phyloP scores from a whole-genome alignment of 179 eudicot genomes.

The Spergularia azorica region DNA sequence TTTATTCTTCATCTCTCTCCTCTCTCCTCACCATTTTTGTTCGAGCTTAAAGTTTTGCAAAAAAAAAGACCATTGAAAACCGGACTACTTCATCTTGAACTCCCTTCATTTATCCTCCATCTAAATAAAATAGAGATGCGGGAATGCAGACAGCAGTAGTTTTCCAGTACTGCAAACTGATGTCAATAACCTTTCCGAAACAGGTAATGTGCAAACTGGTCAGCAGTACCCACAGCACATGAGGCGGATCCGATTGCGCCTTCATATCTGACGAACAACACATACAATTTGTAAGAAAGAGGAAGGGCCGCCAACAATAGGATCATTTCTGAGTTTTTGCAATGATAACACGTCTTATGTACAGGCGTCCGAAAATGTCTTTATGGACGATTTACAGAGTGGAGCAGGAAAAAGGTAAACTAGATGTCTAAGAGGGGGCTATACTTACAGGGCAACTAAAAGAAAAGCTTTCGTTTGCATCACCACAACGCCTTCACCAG shows the following conservation, averaged over 20 bases:
- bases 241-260: constrained; percentile 92
- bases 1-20: no score
- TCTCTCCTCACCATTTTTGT: no score
- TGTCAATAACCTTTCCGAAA: constrained; percentile 57
- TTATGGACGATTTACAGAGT: no score
- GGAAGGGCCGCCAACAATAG: background rate
- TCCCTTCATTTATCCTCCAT: no score
- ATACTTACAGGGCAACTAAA: constrained; percentile 71
- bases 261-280: constrained; percentile 58
- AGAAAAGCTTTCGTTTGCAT: constrained; percentile 71
- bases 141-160: background rate
- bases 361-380: background rate
- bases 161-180: background rate
- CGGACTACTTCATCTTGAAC: background rate
- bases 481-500: constrained; percentile 90
- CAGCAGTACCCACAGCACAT: constrained; percentile 73
- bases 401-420: background rate
- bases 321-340: background rate
- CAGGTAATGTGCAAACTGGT: constrained; percentile 58
- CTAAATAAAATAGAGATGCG: no score
- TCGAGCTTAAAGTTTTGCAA: no score
- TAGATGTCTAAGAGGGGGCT: background rate
- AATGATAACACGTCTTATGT: background rate
- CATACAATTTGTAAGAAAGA: background rate
- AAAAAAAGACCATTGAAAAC: background rate